Conservation (phyloP, 305 asterid genomes). For the Solanum hybrid region DNA sequence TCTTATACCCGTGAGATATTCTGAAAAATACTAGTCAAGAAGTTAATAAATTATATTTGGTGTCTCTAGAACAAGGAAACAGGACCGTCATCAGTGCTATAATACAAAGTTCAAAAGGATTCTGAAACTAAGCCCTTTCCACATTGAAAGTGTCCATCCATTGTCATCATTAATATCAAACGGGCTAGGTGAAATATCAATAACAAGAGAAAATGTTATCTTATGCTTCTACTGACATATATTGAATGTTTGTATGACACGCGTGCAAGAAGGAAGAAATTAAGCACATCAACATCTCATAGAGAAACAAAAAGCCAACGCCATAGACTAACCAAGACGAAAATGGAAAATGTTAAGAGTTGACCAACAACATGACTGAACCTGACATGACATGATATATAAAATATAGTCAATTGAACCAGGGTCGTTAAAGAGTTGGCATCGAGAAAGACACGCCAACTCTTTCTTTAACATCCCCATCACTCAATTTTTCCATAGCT, state of each 20-base stretch:
- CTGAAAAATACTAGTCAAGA: not conserved
- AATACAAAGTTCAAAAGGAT: not conserved
- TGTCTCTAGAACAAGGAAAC: not conserved
- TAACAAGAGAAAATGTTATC: not conserved
- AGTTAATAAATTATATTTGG: not conserved
- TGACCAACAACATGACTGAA: not conserved
- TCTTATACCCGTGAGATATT: not conserved
- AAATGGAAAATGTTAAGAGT: not conserved
- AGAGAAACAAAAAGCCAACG: not conserved
- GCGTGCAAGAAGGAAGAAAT: not conserved
- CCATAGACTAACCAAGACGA: not conserved
- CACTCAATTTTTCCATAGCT: not conserved
- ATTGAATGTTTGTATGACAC: not conserved
- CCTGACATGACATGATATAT: not conserved
- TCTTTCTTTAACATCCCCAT: not conserved
- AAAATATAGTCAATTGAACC: not conserved
- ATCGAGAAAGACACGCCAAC: not conserved
- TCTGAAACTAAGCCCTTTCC: not conserved
- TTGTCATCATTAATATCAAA: not conserved
- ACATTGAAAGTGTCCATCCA: not conserved
- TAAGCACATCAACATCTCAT: not conserved
- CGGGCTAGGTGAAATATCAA: not conserved
- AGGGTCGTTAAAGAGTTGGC: not conserved
- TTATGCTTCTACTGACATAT: not conserved
- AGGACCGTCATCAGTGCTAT: not conserved